Percentiles rank a stretch among this genome's conserved stretches.
These are phyloP conservation scores for Phytophthora crassamura DNA, from an alignment of 352 stramenopile genomes.

Conservation along the genomic window DNA sequence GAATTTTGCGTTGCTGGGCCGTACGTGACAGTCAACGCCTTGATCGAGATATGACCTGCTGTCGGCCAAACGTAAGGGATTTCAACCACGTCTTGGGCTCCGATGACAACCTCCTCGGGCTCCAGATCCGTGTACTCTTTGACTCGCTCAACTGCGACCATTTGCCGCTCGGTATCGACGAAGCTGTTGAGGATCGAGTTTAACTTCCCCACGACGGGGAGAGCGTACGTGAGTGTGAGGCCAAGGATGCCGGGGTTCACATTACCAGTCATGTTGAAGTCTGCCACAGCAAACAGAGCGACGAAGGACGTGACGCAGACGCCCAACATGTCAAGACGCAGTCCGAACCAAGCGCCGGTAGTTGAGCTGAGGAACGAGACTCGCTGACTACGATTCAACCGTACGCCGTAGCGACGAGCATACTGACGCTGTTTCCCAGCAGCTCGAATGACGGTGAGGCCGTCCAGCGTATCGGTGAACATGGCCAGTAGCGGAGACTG, in stretches of 20 bases:
- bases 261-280: conserved; percentile 58
- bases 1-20: neutral
- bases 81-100: neutral
- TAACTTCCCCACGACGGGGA: conserved; percentile 90
- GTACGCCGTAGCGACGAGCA: conserved; percentile 40
- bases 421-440: conserved; percentile 58
- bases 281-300: conserved; percentile 73
- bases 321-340: conserved; percentile 86
- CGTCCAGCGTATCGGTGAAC: conserved; percentile 82
- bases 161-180: conserved; percentile 90
- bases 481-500: conserved; percentile 79
- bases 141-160: conserved; percentile 92
- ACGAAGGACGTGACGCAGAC: conserved; percentile 87
- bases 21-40: conserved; percentile 56
- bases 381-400: conserved; percentile 73
- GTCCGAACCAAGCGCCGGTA: conserved; percentile 83
- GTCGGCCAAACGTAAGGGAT: conserved; percentile 43
- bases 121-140: conserved; percentile 79
- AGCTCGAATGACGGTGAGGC: conserved; percentile 69
- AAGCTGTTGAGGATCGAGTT: conserved; percentile 88
- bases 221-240: conserved; percentile 91
- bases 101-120: conserved; percentile 49
- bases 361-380: conserved; percentile 79
- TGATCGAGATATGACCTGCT: conserved; percentile 58
- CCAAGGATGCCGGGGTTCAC: conserved; percentile 82